Conservation (phyloP, 257 asterid species). For the Solanum raphanifolium region DNA sequence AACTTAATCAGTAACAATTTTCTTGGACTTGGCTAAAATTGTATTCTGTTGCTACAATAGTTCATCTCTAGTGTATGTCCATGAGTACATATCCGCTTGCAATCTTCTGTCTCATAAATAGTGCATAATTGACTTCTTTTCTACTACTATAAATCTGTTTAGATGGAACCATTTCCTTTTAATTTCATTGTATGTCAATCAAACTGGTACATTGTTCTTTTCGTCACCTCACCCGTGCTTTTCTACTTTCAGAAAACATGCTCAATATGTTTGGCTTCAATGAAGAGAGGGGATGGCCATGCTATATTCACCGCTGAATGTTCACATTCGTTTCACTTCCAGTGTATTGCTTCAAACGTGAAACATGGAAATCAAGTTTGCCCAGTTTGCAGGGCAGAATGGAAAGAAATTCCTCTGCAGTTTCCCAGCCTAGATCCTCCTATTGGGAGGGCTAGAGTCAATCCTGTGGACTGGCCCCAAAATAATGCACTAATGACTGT, state of each 20-base stretch:
- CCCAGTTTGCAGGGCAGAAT: conserved; percentile 90
- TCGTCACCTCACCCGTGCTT: neutral
- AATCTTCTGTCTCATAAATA: neutral
- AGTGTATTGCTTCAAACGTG: conserved; percentile 86
- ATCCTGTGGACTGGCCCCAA: conserved; percentile 51
- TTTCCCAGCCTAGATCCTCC: conserved; percentile 48
- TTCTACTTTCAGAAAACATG: conserved; percentile 60
- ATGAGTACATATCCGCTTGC: neutral
- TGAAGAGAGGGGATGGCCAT: conserved; percentile 88
- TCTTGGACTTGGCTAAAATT: neutral
- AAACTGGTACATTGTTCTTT: neutral
- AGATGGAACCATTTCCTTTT: neutral
- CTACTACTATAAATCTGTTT: neutral
- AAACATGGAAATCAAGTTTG: conserved; percentile 89
- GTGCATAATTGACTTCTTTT: neutral
- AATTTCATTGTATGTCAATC: neutral
- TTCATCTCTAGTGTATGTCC: neutral
- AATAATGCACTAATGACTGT: conserved; percentile 49
- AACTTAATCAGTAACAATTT: neutral
- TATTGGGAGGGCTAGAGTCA: conserved; percentile 35
- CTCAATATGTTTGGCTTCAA: conserved; percentile 79
- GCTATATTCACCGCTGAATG: conserved; percentile 96
- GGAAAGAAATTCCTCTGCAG: conserved; percentile 83
- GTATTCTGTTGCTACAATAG: neutral
- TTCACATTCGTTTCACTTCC: conserved; percentile 93